phyloP scores from a whole-genome alignment of 108 stramenopile species.

The Nitzschia sp. region DNA sequence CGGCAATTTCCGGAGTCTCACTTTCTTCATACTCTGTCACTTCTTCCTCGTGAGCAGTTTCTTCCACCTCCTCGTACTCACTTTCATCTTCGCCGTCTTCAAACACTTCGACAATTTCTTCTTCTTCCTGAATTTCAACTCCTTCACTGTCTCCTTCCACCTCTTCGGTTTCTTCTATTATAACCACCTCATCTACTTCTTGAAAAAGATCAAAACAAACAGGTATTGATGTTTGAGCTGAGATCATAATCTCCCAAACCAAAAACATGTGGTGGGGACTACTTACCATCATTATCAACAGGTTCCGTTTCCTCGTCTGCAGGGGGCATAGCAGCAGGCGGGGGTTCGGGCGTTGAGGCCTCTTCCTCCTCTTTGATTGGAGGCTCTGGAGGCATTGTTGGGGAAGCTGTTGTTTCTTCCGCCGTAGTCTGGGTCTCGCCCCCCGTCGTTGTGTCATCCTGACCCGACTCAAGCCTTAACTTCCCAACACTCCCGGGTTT shows the following conservation, averaged over 20 bases:
- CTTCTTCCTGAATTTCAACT: slow-evolving; percentile 11
- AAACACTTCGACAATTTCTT: slow-evolving; percentile 17
- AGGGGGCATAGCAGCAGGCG: background rate
- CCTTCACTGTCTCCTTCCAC: slow-evolving; percentile 22
- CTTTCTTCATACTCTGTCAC: background rate
- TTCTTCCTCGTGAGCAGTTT: slow-evolving; percentile 1
- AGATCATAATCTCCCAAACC: background rate
- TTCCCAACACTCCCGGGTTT: background rate
- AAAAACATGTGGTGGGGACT: background rate
- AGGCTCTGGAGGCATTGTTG: background rate
- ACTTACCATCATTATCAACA: background rate
- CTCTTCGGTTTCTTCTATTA: slow-evolving; percentile 5
- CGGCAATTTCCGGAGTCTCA: background rate
- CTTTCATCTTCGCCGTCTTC: slow-evolving; percentile 24
- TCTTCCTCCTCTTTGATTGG: background rate
- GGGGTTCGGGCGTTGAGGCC: too few species aligned
- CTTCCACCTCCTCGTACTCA: background rate
- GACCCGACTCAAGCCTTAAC: background rate
- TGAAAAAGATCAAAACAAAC: background rate
- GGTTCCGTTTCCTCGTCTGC: background rate
- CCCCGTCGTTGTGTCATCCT: background rate
- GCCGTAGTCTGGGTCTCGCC: slow-evolving; percentile 18
- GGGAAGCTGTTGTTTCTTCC: slow-evolving; percentile 1
- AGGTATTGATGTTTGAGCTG: background rate
- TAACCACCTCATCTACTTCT: slow-evolving; percentile 18